Evolutionary conservation across 2,329 filamentous ascomycete genomes (phyloP).

Genomic region (Colletotrichum viniferum): DNA sequence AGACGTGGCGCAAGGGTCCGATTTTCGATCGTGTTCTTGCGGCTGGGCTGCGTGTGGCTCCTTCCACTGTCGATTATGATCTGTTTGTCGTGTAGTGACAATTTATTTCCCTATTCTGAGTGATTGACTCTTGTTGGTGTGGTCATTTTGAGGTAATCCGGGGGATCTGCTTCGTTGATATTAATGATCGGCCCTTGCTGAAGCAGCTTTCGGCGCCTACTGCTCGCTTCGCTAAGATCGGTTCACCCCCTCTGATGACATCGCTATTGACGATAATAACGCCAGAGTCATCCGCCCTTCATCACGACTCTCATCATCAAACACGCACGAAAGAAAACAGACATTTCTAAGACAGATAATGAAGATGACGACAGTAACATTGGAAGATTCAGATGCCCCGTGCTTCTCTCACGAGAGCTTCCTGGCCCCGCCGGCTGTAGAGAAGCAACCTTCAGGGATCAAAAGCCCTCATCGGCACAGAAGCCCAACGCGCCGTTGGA

Average conservation of each 20-base stretch:
- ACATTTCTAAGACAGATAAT: background rate
- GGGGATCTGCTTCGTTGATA: background rate
- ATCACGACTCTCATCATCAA: background rate
- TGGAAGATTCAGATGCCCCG: slow-evolving; percentile 11
- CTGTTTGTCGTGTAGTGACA: background rate
- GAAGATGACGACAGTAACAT: slow-evolving; percentile 2
- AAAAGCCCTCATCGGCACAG: background rate
- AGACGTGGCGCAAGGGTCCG: background rate
- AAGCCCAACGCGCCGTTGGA: background rate
- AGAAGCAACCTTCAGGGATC: background rate
- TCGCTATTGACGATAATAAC: background rate
- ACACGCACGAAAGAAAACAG: background rate
- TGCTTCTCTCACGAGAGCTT: slow-evolving; percentile 16
- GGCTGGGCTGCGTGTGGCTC: background rate
- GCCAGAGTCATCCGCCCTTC: background rate
- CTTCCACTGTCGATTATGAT: background rate
- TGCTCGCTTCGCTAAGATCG: background rate
- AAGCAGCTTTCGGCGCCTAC: background rate
- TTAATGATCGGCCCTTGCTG: background rate
- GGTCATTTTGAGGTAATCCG: slow-evolving; percentile 3
- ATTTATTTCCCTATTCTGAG: background rate
- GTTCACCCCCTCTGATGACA: background rate
- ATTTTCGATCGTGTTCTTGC: background rate
- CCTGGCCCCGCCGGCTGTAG: background rate
- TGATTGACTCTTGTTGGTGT: background rate